Evolutionary conservation across 371 early-diverging fungal species (phyloP), one percentile per base, ranked within the genome.

Genomic region (Dinochytrium kinnereticum): DNA sequence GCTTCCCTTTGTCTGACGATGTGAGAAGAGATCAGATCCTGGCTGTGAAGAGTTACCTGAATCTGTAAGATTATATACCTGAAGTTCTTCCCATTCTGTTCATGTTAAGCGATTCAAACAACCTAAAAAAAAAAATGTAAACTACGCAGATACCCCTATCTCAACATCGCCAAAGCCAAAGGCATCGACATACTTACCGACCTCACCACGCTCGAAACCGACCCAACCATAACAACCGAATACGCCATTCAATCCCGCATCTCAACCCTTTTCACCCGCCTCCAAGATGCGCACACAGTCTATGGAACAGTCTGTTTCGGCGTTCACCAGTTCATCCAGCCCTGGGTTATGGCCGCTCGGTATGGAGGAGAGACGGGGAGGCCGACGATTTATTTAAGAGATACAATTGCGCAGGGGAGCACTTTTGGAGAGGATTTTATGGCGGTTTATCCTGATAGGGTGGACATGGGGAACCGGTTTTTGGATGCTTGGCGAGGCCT

Each of bases 261-360:
- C 36, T 3, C 64, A 5, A 15, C 17, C 28, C 34, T 37, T 13
- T 64, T 64, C 36, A 34, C 3, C 33, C 26, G 37, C 10, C 64
- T 64, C 17, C 26, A 10, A 17, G 64, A 64, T 36, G 64, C 64
- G 2, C 64, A 64, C 36, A 64, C 64, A 28, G 64, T 64, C 19
- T 64, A 64, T 24, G 26, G 24, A 28, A 36, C 64, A 3, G 34
- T 34, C 17, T 64, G 64, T 33, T 64, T 64, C 36, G 13, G 13
- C 19, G 64, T 64, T 34, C 26, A 34, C 64, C 64, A 64, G 34
- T 64, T 64, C 24, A 34, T 64, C 28, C 64, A 64, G 34, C 64
- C 64, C 10, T 64, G 64, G 64, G 64, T 64, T 36, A 34, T 64
- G 2, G 64, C 28, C 64, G 64, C 36, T 28, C 2, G 24, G 31